Conservation (phyloP, 164 flowering plant genomes). For the Liriodendron chinense region DNA sequence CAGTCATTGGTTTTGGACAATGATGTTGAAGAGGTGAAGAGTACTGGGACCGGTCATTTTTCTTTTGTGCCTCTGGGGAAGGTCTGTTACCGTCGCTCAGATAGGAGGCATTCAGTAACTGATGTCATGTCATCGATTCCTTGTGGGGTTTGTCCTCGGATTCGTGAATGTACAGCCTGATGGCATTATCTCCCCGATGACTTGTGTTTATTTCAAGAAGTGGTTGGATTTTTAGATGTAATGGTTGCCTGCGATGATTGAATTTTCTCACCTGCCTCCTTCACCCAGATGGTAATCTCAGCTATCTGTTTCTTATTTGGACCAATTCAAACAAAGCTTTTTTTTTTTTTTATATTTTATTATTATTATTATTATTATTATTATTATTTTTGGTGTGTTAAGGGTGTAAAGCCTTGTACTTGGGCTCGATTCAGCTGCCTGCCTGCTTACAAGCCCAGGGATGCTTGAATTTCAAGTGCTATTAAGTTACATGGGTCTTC, state of each 20-base stretch:
- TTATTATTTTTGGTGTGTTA: no score
- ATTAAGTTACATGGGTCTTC: no score
- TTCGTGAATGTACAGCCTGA: constrained; percentile 68
- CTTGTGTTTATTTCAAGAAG: constrained; percentile 63
- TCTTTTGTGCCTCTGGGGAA: constrained; percentile 44
- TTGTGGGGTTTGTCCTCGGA: constrained; percentile 84
- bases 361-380: no score
- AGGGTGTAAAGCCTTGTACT: no score
- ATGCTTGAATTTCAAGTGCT: no score
- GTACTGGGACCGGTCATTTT: constrained; percentile 63
- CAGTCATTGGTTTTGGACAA: constrained; percentile 58
- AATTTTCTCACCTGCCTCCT: no score
- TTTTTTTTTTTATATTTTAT: no score
- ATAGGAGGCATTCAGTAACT: constrained; percentile 21
- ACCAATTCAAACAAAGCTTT: no score
- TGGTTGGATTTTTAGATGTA: constrained; percentile 6
- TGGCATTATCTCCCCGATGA: constrained; percentile 73
- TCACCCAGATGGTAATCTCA: no score
- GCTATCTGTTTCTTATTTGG: neutral
- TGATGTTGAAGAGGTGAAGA: constrained; percentile 48
- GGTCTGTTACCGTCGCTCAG: constrained; percentile 45
- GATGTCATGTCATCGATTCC: constrained; percentile 75
- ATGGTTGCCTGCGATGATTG: neutral
- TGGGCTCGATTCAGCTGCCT: no score
- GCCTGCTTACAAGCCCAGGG: no score